A percentile compares a stretch with the other conserved stretches of the same genome.
Evolutionary conservation across 1,284 basidiomycete genomes (phyloP).

Genomic region (Malassezia dermatis): DNA sequence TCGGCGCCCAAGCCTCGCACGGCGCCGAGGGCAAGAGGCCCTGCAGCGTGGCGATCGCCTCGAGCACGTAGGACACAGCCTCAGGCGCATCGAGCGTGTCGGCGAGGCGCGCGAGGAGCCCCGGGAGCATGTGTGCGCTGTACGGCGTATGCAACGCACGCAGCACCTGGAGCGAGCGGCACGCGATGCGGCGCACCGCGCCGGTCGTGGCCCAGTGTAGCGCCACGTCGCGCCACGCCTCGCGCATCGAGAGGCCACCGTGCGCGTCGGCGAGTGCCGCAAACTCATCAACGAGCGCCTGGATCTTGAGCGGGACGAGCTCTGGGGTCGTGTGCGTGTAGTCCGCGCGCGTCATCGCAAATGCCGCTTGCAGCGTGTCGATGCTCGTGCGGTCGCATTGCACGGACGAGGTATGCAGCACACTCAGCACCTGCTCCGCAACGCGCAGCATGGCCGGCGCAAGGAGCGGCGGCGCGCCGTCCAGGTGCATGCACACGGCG

Average conservation of each 20-base stretch:
- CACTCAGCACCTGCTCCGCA: slow-evolving; percentile 6
- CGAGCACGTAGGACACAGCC: slow-evolving; percentile 70
- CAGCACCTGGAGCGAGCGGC: slow-evolving; percentile 81
- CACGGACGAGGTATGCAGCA: background rate
- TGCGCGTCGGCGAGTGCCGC: slow-evolving; percentile 16
- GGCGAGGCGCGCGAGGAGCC: slow-evolving; percentile 70
- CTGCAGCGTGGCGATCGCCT: slow-evolving; percentile 69
- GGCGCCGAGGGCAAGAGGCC: slow-evolving; percentile 57
- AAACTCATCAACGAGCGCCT: background rate
- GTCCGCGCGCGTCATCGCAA: background rate
- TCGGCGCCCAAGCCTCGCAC: slow-evolving; percentile 60
- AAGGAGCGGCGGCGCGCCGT: slow-evolving; percentile 54
- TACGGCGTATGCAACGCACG: slow-evolving; percentile 67
- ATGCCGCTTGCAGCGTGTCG: background rate
- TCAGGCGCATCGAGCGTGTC: slow-evolving; percentile 67
- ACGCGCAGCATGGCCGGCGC: background rate
- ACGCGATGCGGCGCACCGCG: slow-evolving; percentile 73
- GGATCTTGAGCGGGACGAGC: background rate
- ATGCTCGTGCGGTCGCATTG: background rate
- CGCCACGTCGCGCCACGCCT: slow-evolving; percentile 70
- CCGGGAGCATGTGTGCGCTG: slow-evolving; percentile 63
- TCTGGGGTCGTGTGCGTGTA: background rate
- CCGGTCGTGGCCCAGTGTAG: slow-evolving; percentile 77
- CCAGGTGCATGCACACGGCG: slow-evolving; percentile 69
- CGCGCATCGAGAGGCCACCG: slow-evolving; percentile 50